Evolutionary conservation across 495 filamentous ascomycete genomes (phyloP).

Genomic region (Parachaetomium inaequale): DNA sequence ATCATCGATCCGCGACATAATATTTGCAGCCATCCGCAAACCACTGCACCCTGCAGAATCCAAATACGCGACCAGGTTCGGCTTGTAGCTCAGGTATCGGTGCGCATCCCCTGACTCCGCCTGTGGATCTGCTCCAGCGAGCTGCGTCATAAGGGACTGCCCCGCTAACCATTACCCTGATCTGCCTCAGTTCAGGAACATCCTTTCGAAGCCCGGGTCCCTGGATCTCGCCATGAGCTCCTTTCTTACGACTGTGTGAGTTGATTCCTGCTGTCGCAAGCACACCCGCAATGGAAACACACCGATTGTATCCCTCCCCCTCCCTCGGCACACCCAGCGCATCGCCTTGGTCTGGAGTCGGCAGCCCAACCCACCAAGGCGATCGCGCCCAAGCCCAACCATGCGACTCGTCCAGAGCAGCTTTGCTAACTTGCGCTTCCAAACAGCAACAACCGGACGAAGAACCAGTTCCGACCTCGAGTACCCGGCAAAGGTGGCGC

Average conservation of each 20-base stretch:
- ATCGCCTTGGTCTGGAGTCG: neutral
- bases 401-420: conserved; percentile 32
- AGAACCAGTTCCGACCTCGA: conserved; percentile 88
- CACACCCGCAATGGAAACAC: neutral
- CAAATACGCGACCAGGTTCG: conserved; percentile 1
- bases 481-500: conserved; percentile 78
- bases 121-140: conserved; percentile 16
- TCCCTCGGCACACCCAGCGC: conserved; percentile 9
- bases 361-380: conserved; percentile 12
- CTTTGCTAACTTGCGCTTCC: conserved; percentile 26
- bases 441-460: conserved; percentile 78
- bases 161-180: conserved; percentile 30
- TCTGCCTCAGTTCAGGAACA: conserved; percentile 27
- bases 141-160: conserved; percentile 25
- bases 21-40: neutral
- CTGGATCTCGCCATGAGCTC: conserved; percentile 31
- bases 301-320: conserved; percentile 14
- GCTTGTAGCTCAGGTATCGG: conserved; percentile 4
- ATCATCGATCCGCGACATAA: neutral
- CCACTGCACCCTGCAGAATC: neutral
- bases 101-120: conserved; percentile 14
- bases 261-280: conserved; percentile 10
- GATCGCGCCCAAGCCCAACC: neutral
- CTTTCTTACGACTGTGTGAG: conserved; percentile 40
- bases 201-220: conserved; percentile 14